Evolutionary conservation across 805 yeast species (phyloP), one percentile per base, ranked within the genome.

Genomic region (Candida wancherniae): DNA sequence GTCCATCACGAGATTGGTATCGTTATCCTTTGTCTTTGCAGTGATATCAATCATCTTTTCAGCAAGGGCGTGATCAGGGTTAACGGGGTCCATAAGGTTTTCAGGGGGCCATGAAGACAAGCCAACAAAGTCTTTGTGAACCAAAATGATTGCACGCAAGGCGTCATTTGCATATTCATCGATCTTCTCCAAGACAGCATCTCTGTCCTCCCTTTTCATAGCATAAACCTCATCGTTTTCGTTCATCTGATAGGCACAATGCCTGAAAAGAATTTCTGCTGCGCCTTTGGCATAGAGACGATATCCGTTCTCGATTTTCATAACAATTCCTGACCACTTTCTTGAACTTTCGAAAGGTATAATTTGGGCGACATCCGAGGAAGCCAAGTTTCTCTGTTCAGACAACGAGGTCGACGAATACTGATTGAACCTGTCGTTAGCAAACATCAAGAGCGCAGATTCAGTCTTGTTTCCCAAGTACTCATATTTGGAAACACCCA

Each of bases 391-490:
- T 31, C 69, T 54, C 14, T 55, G 56, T 1, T 53, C 45, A 12
- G 75, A 76, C 24, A 88, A 64, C 8, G 61, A 40, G 16, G 57
- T 60, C 12, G 60, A 45, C 11, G 61, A 51, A 22, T 65, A 62
- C 37, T 73, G 54, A 15, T 69, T 69, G 38, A 86, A 67, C 26
- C 70, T 65, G 26, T 71, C 66, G 24, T 71, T 66, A 2, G 92
- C 90, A 39, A 86, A 62, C 9, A 76, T 63, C 22, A 92, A 66
- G 34, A 92, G 58, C 0, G 98, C 97, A 19, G 88, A 77, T 57
- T 92, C 99, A 3, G 98, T 94, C 57, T 92, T 92, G 36, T 94
- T 84, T 5, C 99, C 99, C 28, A 87, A 64, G 48, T 73, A 87
- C 2, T 79, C 78, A 40, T 83, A 92, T 29, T 61, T 45, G 8